Base-by-base conservation (phyloP, 768 basidiomycete genomes). In the Sarcodon sp. region DNA sequence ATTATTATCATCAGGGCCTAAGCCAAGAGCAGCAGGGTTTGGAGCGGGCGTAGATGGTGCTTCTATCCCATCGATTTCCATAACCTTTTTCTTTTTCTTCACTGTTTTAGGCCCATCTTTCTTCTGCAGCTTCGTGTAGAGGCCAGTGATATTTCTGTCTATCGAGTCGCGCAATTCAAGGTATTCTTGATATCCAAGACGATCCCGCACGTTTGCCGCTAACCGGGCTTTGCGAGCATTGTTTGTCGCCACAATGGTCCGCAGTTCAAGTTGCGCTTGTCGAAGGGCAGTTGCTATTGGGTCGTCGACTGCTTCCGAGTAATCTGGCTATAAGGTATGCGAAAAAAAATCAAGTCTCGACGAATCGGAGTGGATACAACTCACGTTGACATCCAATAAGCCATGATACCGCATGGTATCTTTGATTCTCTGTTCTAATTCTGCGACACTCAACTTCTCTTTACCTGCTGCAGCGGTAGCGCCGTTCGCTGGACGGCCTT, bases 151-250 rank as follows among this genome's bases (percentile, higher is more conserved):
- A 55, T 82, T 80, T 68, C 79, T 84, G 69, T 98, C 93, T 44
- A 98, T 75, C 4, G 83, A 72, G 52, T 94, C 91, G 13, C 92
- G 79, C 7, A 78, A 63, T 32, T 88, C 85, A 49, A 88, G 64
- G 66, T 94, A 98, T 58, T 98, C 94, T 57, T 90, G 87, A 59
- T 90, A 88, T 6, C 83, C 91, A 13, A 98, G 73, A 16, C 92
- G 78, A 57, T 92, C 88, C 51, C 83, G 79, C 31, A 92, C 91
- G 51, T 92, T 75, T 11, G 71, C 68, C 11, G 73, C 73, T 2
- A 98, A 74, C 3, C 86, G 80, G 32, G 66, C 64, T 60, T 85
- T 85, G 10, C 94, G 82, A 3, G 78, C 76, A 56, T 92, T 89
- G 70, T 99, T 99, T 50, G 79, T 73, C 7, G 80, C 74, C 2